These are phyloP conservation scores for Solanum gracilifrons DNA, from an alignment of 257 asterid species.

Conservation along the genomic window DNA sequence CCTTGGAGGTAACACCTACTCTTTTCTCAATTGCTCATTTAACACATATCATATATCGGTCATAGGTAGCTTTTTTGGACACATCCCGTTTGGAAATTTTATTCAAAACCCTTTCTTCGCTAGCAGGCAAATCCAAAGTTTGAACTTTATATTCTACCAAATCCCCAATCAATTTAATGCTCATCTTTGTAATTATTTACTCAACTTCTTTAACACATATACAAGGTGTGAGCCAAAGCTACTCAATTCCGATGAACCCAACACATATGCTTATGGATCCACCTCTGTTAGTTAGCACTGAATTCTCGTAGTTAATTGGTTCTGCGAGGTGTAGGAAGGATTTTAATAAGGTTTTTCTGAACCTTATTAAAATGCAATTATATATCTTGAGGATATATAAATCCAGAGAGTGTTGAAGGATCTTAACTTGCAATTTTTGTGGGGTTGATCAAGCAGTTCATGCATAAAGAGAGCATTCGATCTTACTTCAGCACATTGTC, in stretches of 20 bases:
- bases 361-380: not conserved
- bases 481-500: not conserved
- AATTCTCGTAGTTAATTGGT: not conserved
- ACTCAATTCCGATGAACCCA: not conserved
- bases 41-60: not conserved
- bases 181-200: not conserved
- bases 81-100: too few species aligned
- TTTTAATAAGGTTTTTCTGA: not conserved
- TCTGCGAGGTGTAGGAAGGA: not conserved
- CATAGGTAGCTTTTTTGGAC: too few species aligned
- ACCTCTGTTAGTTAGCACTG: not conserved
- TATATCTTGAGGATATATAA: not conserved
- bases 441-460: not conserved
- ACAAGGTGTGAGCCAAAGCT: not conserved
- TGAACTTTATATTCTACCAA: not conserved
- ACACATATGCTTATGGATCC: not conserved
- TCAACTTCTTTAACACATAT: not conserved
- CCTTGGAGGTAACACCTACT: constrained; percentile 38
- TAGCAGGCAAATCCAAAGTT: not conserved
- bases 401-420: not conserved
- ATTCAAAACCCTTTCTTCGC: too few species aligned
- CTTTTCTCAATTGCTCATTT: not conserved
- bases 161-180: not conserved
- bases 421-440: not conserved
- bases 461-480: not conserved